phyloP scores from a whole-genome alignment of 495 filamentous ascomycete species.

The Tuber borchii region DNA sequence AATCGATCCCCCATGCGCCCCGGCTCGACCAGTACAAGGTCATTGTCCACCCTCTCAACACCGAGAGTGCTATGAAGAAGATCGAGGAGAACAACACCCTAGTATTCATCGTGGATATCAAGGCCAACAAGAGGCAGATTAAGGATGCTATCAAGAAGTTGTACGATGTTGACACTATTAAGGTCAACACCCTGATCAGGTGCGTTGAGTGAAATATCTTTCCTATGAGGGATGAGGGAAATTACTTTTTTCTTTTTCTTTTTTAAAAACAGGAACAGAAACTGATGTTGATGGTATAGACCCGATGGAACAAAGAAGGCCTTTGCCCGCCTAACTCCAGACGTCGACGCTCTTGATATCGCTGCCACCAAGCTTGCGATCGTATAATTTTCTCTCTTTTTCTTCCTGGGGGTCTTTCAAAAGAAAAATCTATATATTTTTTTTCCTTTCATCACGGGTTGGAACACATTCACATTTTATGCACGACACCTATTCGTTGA shows the following conservation, averaged over 20 bases:
- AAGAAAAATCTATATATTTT: not conserved
- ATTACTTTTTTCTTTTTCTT: not conserved
- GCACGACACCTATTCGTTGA: not conserved
- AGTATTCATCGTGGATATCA: conserved; percentile 96
- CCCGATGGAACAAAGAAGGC: conserved; percentile 98
- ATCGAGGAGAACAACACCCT: conserved; percentile 99
- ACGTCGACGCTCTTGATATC: conserved; percentile 98
- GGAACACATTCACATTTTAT: not conserved
- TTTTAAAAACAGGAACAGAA: not conserved
- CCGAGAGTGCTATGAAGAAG: conserved; percentile 99
- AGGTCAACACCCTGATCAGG: conserved; percentile 99
- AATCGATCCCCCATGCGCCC: conserved; percentile 80
- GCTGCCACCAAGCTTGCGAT: conserved; percentile 97
- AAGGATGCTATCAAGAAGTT: conserved; percentile 97
- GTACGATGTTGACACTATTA: conserved; percentile 94
- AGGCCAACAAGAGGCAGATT: conserved; percentile 99
- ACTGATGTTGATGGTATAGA: conserved; percentile 45
- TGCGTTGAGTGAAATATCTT: conserved; percentile 44
- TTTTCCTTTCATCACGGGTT: conserved; percentile 9
- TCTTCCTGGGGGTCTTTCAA: not conserved
- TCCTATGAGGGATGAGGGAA: not conserved
- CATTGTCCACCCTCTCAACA: conserved; percentile 84
- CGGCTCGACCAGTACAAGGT: conserved; percentile 90
- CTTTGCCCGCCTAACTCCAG: conserved; percentile 84
- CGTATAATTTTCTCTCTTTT: conserved; percentile 57